Base-by-base conservation (phyloP, 345 rosid genomes). In the Camelina hispida region DNA sequence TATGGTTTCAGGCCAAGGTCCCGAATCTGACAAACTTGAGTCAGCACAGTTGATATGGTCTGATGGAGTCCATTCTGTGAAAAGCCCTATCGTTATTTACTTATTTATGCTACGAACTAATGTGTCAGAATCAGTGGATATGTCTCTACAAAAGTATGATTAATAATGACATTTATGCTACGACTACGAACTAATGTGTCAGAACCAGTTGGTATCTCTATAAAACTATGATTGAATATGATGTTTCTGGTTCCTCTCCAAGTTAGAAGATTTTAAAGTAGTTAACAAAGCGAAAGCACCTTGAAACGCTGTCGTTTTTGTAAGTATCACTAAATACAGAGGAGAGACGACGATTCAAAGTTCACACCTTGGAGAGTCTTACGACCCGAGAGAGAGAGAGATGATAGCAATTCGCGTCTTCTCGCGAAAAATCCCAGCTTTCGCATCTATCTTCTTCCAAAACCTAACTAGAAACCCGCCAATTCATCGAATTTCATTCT, bases 381-480 rank as follows among this genome's bases (percentile, higher is more conserved):
- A 10, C 28, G 53, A 12, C 28, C 28, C 23, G 30, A 77, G 72
- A 71, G 68, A 77, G 68, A 77, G 72, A 71, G 68, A 77, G 68
- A 78, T 78, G 81, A 11, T 28, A 25, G 83, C 87, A 17, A 61
- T 70, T 68, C 91, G 91, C 42, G 83, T 80, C 38, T 57, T 87
- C 66, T 82, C 84, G 14, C 85, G 83, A 78, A 85, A 74, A 72
- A 0, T 78, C 73, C 72, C 80, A 32, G 62, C 70, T 76, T 74
- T 84, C 23, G 59, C 72, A 55, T 68, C 86, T 15, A 23, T 69
- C 5, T 35, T 85, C 69, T 76, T 84, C 37, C 88, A 75, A 63
- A 83, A 32, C 66, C 62, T 85, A 15, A 40, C 57, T 4, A 59
- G 54, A 48, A 66, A 56, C 4, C 57, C 75, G 1, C 4, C 59